Percentiles rank a stretch among this genome's conserved stretches.
These are phyloP conservation scores for Davidsoniella australis DNA, from an alignment of 2,329 filamentous ascomycete genomes.

Conservation along the genomic window DNA sequence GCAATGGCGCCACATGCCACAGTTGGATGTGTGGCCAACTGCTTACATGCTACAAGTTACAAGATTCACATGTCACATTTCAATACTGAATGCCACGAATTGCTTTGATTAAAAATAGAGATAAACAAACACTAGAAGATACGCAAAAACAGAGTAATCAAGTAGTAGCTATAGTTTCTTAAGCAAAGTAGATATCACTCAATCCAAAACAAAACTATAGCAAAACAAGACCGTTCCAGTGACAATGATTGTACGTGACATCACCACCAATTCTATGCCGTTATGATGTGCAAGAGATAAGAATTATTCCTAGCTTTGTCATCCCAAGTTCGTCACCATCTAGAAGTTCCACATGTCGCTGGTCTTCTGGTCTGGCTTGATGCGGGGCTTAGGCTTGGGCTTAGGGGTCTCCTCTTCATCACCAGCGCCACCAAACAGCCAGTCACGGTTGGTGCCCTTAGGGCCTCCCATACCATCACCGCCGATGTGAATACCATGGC, in stretches of 20 bases:
- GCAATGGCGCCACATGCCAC: too few species aligned
- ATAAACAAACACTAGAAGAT: too few species aligned
- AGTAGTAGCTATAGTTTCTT: too few species aligned
- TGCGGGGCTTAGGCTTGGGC: constrained; percentile 17
- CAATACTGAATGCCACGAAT: neutral
- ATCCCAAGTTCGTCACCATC: constrained; percentile 8
- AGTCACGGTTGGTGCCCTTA: constrained; percentile 36
- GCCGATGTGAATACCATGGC: constrained; percentile 27
- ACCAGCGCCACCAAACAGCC: constrained; percentile 39
- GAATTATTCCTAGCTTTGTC: neutral
- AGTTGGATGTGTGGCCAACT: too few species aligned
- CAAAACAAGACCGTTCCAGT: too few species aligned
- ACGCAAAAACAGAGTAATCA: too few species aligned
- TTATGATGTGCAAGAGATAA: too few species aligned
- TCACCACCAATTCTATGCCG: too few species aligned
- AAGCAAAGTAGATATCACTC: neutral
- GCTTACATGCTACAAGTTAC: too few species aligned
- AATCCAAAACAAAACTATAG: neutral
- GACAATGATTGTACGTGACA: too few species aligned
- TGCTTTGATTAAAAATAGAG: neutral
- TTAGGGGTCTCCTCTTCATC: constrained; percentile 22
- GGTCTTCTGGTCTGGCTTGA: constrained; percentile 24
- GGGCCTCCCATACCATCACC: constrained; percentile 52
- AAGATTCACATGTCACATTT: neutral
- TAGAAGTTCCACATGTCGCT: constrained; percentile 32